Evolutionary conservation across 345 rosid species (phyloP).

Genomic region (Pelargonium nanum): DNA sequence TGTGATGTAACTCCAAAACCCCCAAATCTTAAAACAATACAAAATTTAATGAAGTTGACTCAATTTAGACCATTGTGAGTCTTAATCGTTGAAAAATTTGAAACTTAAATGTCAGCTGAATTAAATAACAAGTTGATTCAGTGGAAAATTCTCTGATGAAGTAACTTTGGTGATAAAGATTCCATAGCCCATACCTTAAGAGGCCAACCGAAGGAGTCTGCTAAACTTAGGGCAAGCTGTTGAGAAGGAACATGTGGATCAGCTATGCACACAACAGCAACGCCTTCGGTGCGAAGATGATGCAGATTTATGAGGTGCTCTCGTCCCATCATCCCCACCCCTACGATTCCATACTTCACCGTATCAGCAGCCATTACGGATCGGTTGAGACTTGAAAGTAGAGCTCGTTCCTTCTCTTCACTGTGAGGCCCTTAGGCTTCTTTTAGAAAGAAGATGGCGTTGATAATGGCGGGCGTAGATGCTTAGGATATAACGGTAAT

Average conservation of each 20-base stretch:
- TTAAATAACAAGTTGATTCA: not conserved
- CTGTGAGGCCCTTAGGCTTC: too few relatives aligned
- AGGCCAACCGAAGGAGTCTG: conserved; percentile 53
- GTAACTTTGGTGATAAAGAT: not conserved
- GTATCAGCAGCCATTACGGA: conserved; percentile 12
- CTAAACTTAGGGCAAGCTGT: conserved; percentile 41
- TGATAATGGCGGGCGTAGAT: too few relatives aligned
- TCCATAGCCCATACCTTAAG: conserved; percentile 30
- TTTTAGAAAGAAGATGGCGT: too few relatives aligned
- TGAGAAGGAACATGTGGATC: conserved; percentile 82
- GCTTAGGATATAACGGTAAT: too few relatives aligned
- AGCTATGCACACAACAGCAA: conserved; percentile 56
- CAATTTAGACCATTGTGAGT: not conserved
- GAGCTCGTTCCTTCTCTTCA: not conserved
- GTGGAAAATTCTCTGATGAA: not conserved
- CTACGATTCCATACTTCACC: conserved; percentile 67
- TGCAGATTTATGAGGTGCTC: conserved; percentile 80
- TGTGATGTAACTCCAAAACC: not conserved
- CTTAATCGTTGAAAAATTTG: too few relatives aligned
- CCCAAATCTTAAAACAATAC: not conserved
- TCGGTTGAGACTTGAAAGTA: too few relatives aligned
- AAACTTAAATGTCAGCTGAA: not conserved
- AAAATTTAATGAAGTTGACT: not conserved
- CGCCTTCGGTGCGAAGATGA: conserved; percentile 63
- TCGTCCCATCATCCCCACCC: conserved; percentile 98